Evolutionary conservation across 108 stramenopile genomes (phyloP).

Genomic region (Skeletonema costatum): DNA sequence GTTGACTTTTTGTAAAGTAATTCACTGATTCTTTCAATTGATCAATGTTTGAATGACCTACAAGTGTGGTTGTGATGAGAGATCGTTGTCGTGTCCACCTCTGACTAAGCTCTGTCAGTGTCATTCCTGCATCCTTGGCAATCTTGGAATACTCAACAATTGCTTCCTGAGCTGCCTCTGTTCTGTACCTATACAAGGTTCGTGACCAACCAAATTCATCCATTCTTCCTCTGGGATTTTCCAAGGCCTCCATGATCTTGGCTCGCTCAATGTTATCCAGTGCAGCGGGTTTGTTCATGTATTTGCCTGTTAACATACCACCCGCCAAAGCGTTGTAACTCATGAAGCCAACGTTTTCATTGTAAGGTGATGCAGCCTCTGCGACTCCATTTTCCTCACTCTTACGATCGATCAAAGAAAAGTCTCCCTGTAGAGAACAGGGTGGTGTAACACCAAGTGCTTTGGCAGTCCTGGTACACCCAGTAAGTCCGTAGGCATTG

Average conservation of each 20-base stretch:
- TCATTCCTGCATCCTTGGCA: conserved; percentile 73
- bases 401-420: conserved; percentile 82
- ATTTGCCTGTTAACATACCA: conserved; percentile 92
- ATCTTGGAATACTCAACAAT: conserved; percentile 75
- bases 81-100: conserved; percentile 82
- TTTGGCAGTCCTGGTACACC: conserved; percentile 78
- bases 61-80: conserved; percentile 85
- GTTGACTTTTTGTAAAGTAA: conserved; percentile 69
- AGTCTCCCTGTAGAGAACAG: conserved; percentile 85
- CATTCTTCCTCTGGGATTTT: conserved; percentile 82
- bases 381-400: conserved; percentile 90
- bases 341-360: conserved; percentile 92
- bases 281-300: conserved; percentile 74
- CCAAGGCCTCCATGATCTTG: conserved; percentile 41
- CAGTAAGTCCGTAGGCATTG: conserved; percentile 89
- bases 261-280: conserved; percentile 64
- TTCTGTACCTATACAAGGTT: conserved; percentile 84
- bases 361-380: conserved; percentile 86
- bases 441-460: conserved; percentile 82
- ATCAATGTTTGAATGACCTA: conserved; percentile 80
- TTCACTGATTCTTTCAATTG: conserved; percentile 77
- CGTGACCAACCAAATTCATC: conserved; percentile 86
- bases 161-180: conserved; percentile 79
- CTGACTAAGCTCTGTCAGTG: conserved; percentile 77
- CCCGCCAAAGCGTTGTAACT: conserved; percentile 90